Evolutionary conservation across 176 grass and related monocot genomes (phyloP), one percentile per base, ranked within the genome.

Genomic region (Cenchrus fungigraminus): DNA sequence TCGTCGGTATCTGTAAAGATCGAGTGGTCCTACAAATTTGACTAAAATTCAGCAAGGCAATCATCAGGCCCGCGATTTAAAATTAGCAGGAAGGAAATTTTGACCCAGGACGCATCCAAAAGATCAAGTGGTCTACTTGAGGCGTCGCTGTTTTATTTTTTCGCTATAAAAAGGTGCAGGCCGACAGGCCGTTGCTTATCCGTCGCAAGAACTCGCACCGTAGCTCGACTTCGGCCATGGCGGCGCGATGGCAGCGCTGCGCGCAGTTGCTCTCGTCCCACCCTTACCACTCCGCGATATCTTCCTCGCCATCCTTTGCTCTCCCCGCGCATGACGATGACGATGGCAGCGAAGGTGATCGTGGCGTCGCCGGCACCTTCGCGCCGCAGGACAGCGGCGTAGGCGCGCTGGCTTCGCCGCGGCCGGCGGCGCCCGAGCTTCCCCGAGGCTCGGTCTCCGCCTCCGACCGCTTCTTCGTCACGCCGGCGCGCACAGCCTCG

Each of bases 261-360:
- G 5, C 51, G 73, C 73, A 77, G 59, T 3, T 68, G 34, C 73
- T 77, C n/a, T 85, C 37, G 37, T 68, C 83, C 3, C 83, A 85
- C 63, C 83, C 83, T 10, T 77, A 77, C 73, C 83, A 85, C 83
- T 45, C 15, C 50, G 64, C 61, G 73, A 85, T 85, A 77, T 85
- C 73, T 37, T 77, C 73, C 40, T 15, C 83, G 73, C 83, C 83
- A 5, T 58, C 1, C 22, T 85, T 85, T 5, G n/a, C 50, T 17
- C n/a, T 68, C 40, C 50, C 6, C 49, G n/a, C 31, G 19, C 37
- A 2, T 8, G 17, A 12, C 71, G 62, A 8, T 29, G 47, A 51
- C 50, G 14, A 11, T 14, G 14, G 16, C 28, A 6, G 16, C 31
- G 62, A 0, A 22, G 43, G 25, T 6, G 60, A 65, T 15, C 43